Conservation (phyloP, 306 rosid species). For the Gastrolobium villosum region DNA sequence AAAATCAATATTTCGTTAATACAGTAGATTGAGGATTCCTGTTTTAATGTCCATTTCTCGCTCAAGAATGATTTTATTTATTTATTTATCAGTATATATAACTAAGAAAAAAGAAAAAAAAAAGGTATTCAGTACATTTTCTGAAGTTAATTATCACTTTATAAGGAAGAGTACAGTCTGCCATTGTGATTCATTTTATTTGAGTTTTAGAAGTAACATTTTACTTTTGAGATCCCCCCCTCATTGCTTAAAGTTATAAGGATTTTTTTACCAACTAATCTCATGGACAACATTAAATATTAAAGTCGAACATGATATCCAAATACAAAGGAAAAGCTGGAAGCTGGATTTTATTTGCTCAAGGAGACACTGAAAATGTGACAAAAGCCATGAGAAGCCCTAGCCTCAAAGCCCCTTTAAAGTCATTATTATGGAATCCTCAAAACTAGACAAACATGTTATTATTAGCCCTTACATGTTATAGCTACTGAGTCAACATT, state of each 20-base stretch:
- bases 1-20: constrained; percentile 44
- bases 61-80: constrained; percentile 13
- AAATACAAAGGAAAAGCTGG: neutral
- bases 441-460: constrained; percentile 3
- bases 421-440: constrained; percentile 38
- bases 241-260: neutral
- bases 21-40: constrained; percentile 42
- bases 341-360: neutral
- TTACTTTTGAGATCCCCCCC: neutral
- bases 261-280: neutral
- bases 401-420: constrained; percentile 14
- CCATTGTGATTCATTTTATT: neutral
- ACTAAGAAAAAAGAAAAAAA: neutral
- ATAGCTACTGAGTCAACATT: constrained; percentile 37
- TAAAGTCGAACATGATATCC: constrained; percentile 18
- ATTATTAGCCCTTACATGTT: constrained; percentile 23
- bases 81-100: constrained; percentile 14
- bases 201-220: neutral
- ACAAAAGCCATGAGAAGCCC: constrained; percentile 6
- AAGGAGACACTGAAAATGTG: neutral
- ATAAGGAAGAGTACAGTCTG: neutral
- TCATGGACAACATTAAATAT: neutral
- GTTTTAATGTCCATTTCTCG: constrained; percentile 37
- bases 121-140: neutral
- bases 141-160: neutral